A percentile compares a stretch with the other conserved stretches of the same genome.
Evolutionary conservation across 495 filamentous ascomycete genomes (phyloP).

Genomic region (Acidomyces sp.): DNA sequence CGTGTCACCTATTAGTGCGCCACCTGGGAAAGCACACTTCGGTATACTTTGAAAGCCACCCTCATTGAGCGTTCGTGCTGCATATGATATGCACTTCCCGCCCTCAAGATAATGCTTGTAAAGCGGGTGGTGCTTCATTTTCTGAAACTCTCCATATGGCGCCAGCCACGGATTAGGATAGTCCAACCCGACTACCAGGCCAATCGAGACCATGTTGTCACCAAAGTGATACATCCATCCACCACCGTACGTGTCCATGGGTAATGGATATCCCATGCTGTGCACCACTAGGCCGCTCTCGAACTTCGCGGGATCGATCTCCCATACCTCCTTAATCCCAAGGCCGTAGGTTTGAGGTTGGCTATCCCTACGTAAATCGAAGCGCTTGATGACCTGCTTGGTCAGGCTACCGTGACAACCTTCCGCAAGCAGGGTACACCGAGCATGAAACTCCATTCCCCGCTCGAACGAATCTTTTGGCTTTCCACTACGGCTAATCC

Average conservation of each 20-base stretch:
- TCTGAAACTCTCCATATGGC: conserved; percentile 94
- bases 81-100: conserved; percentile 96
- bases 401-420: conserved; percentile 93
- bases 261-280: conserved; percentile 86
- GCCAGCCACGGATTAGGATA: conserved; percentile 95
- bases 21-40: conserved; percentile 89
- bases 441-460: conserved; percentile 97
- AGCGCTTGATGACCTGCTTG: conserved; percentile 93
- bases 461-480: conserved; percentile 86
- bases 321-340: conserved; percentile 95
- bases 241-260: conserved; percentile 83
- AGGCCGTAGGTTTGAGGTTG: conserved; percentile 91
- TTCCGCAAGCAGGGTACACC: conserved; percentile 86
- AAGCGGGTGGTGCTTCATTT: conserved; percentile 92
- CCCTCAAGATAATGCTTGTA: conserved; percentile 74
- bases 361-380: conserved; percentile 75
- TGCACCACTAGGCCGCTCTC: conserved; percentile 72
- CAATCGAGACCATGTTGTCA: conserved; percentile 89
- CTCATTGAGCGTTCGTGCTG: conserved; percentile 83
- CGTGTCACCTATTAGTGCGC: conserved; percentile 89
- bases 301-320: conserved; percentile 88
- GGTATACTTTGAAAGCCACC: conserved; percentile 97
- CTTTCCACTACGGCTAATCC: conserved; percentile 65
- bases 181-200: conserved; percentile 86
- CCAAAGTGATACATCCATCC: conserved; percentile 99